Evolutionary conservation across 2,329 filamentous ascomycete species (phyloP), one percentile per base, ranked within the genome.

Genomic region (Claviceps pazoutovae): DNA sequence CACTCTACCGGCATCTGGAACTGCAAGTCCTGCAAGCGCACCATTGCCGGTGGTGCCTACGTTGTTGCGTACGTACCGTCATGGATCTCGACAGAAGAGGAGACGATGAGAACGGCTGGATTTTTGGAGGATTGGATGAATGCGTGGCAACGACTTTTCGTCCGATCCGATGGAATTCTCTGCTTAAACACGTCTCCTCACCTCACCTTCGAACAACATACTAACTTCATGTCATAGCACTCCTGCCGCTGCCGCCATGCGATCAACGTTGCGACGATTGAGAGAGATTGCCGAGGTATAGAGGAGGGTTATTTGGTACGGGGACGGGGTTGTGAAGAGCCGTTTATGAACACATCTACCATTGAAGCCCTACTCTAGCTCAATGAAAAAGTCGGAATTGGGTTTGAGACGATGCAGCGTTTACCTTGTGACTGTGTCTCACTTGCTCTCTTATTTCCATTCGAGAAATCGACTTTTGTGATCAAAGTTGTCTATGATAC

Each of bases 221-320:
- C 51, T 52, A 23, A 52, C 41, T 14, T 16, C 4, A 3, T 14
- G 2, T n/a, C 47, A 63, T 64, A 94, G 88, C 62, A 96, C 90
- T 66, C 87, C 90, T 61, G 90, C 90, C 66, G 90, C 90, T 61
- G 89, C 88, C 66, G 88, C 90, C 66, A 95, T 90, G 75, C 83
- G 90, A 75, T 96, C 90, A 65, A 96, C 90, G 66, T 89, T 96
- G 75, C 87, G 90, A 78, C 86, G 90, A 83, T 81, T 96, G 78
- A 86, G 90, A 72, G 90, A 96, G 78, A 95, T 95, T 77, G 87
- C 87, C 70, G 90, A 95, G 83, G 88, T 94, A 75, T 91, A 87
- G 78, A 71, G 65, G 66, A 59, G 54, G 54, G 53, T 56, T 56
- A 61, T 59, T 37, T 46, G 13, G 30, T 51, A 46, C 38, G 44